A percentile compares a stretch with the other conserved stretches of the same genome.
Evolutionary conservation across 192 early-diverging fungal species (phyloP).

Genomic region (Coemansia sp.): DNA sequence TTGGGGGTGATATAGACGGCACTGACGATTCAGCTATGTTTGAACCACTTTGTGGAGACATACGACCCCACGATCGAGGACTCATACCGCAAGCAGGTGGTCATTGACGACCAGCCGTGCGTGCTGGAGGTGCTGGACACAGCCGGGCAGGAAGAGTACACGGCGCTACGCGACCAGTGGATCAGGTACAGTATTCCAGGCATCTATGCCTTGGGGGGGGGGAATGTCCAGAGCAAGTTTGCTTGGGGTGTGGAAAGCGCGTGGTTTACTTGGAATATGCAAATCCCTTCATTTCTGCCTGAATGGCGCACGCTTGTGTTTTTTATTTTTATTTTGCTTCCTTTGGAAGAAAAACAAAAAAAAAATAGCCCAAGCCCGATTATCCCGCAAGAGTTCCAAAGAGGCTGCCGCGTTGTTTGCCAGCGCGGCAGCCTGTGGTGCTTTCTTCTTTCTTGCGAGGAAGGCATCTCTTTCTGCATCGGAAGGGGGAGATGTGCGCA

Average conservation of each 20-base stretch:
- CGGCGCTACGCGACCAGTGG: slow-evolving; percentile 78
- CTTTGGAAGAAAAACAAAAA: slow-evolving; percentile 5
- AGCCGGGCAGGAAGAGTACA: slow-evolving; percentile 86
- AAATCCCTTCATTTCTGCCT: slow-evolving; percentile 13
- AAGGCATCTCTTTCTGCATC: no score
- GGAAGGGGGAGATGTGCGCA: no score
- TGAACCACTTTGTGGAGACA: slow-evolving; percentile 74
- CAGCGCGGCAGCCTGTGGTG: no score
- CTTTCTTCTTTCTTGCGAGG: no score
- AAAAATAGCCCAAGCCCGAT: no score
- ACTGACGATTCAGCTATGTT: slow-evolving; percentile 63
- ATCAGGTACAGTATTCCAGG: slow-evolving; percentile 57
- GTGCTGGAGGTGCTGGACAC: slow-evolving; percentile 97
- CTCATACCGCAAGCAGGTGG: slow-evolving; percentile 95
- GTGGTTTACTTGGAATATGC: slow-evolving; percentile 3
- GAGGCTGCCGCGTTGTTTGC: no score
- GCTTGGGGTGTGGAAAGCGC: background rate
- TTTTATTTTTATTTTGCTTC: slow-evolving; percentile 17
- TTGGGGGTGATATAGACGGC: slow-evolving; percentile 55
- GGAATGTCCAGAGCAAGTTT: background rate
- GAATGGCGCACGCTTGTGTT: slow-evolving; percentile 1
- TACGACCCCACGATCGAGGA: slow-evolving; percentile 99
- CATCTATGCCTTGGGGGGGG: slow-evolving; percentile 1
- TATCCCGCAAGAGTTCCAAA: no score
- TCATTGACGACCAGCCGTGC: slow-evolving; percentile 95